These are phyloP conservation scores for Pistacia atlantica DNA, from an alignment of 345 rosid species.

Conservation along the genomic window DNA sequence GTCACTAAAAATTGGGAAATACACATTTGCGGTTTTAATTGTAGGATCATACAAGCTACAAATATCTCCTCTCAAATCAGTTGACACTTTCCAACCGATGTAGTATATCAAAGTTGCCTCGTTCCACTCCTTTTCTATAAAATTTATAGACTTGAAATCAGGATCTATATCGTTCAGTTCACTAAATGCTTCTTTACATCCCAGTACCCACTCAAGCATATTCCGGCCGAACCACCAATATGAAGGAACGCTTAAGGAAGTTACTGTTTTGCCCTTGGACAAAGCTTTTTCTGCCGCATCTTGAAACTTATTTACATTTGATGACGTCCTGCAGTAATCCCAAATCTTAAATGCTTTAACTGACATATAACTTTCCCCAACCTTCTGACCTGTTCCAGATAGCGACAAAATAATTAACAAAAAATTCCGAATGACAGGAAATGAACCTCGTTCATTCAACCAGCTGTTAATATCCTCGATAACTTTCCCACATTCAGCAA, in stretches of 20 bases:
- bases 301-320: not conserved
- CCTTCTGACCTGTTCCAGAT: no score
- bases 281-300: no score
- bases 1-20: not conserved
- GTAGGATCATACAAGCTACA: not conserved
- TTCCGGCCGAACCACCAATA: no score
- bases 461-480: no score
- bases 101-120: not conserved
- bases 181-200: not conserved
- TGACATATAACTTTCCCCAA: no score
- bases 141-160: not conserved
- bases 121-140: not conserved
- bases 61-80: no score
- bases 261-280: no score
- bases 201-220: not conserved
- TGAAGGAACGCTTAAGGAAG: no score
- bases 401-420: rapidly evolving
- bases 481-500: no score
- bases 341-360: no score
- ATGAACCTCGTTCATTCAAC: no score
- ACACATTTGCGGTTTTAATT: not conserved
- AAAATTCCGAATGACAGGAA: no score
- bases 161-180: not conserved
- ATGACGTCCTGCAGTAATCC: not conserved
- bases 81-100: not conserved